Evolutionary conservation across 2,329 filamentous ascomycete genomes (phyloP).

Genomic region (Exserohilum rostratum): DNA sequence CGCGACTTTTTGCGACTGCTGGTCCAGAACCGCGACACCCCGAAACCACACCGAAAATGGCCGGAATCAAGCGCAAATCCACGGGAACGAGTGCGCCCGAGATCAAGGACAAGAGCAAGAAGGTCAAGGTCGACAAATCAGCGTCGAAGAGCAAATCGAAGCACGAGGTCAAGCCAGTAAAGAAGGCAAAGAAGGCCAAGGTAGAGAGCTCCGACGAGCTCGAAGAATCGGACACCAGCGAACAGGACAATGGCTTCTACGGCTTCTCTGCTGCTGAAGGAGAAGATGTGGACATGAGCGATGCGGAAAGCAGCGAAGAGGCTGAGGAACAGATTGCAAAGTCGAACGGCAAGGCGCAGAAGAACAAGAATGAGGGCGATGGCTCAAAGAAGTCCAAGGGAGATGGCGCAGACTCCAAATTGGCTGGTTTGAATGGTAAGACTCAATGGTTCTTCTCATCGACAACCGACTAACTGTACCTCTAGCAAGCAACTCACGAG

Average conservation of each 20-base stretch:
- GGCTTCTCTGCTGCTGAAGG: slow-evolving; percentile 42
- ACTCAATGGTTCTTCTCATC: neutral
- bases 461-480: slow-evolving; percentile 17
- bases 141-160: slow-evolving; percentile 35
- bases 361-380: slow-evolving; percentile 34
- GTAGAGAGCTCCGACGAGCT: slow-evolving; percentile 38
- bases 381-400: slow-evolving; percentile 26
- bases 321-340: slow-evolving; percentile 5
- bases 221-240: slow-evolving; percentile 46
- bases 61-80: slow-evolving; percentile 47
- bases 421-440: slow-evolving; percentile 40
- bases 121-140: slow-evolving; percentile 45
- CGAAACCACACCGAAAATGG: slow-evolving; percentile 29
- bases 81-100: slow-evolving; percentile 24
- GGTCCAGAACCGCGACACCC: slow-evolving; percentile 12
- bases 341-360: slow-evolving; percentile 26
- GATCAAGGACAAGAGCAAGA: slow-evolving; percentile 45
- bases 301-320: slow-evolving; percentile 25
- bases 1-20: slow-evolving; percentile 20
- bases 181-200: slow-evolving; percentile 40
- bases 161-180: slow-evolving; percentile 32
- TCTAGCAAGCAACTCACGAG: slow-evolving; percentile 73
- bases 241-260: slow-evolving; percentile 45
- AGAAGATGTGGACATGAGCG: slow-evolving; percentile 32
- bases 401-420: slow-evolving; percentile 27